Conservation (phyloP, 208 protist species). For the Trypanosoma boissoni region DNA sequence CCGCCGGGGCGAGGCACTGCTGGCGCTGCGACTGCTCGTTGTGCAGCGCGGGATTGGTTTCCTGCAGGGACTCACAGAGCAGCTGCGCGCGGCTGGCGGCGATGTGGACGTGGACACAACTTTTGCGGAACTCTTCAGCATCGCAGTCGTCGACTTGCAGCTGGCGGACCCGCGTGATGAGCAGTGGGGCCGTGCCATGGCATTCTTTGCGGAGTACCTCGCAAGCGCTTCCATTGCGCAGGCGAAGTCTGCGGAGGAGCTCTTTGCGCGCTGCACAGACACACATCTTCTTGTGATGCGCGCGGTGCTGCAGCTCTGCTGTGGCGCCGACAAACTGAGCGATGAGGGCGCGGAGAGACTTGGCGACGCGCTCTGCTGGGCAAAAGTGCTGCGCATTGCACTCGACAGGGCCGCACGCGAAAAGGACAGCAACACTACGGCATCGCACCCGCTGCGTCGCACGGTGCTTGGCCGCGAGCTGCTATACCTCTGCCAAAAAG, state of each 20-base stretch:
- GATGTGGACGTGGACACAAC: slow-evolving; percentile 36
- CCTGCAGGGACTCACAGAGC: slow-evolving; percentile 43
- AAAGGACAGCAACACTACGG: not conserved
- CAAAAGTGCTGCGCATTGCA: slow-evolving; percentile 25
- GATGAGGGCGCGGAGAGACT: slow-evolving; percentile 16
- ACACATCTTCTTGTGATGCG: slow-evolving; percentile 39
- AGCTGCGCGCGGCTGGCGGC: slow-evolving; percentile 17
- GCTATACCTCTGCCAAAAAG: slow-evolving; percentile 19
- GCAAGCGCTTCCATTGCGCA: slow-evolving; percentile 7
- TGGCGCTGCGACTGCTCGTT: slow-evolving; percentile 52
- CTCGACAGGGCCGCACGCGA: slow-evolving; percentile 9
- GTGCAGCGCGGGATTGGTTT: slow-evolving; percentile 55
- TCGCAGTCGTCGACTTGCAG: slow-evolving; percentile 60
- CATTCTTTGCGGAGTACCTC: slow-evolving; percentile 50
- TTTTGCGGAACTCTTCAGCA: slow-evolving; percentile 65
- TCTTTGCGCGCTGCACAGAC: slow-evolving; percentile 18
- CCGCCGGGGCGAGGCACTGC: slow-evolving; percentile 43
- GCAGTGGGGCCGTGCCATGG: slow-evolving; percentile 35
- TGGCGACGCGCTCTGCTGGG: slow-evolving; percentile 31
- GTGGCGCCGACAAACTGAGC: slow-evolving; percentile 8
- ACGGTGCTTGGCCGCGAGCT: slow-evolving; percentile 33
- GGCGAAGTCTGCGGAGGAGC: slow-evolving; percentile 33
- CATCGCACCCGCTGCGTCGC: slow-evolving; percentile 37
- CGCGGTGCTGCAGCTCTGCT: slow-evolving; percentile 40
- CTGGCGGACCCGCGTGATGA: slow-evolving; percentile 49